A percentile compares a stretch with the other conserved stretches of the same genome.
Evolutionary conservation across 2,329 filamentous ascomycete genomes (phyloP).

Genomic region (Fonsecaea multimorphosa): DNA sequence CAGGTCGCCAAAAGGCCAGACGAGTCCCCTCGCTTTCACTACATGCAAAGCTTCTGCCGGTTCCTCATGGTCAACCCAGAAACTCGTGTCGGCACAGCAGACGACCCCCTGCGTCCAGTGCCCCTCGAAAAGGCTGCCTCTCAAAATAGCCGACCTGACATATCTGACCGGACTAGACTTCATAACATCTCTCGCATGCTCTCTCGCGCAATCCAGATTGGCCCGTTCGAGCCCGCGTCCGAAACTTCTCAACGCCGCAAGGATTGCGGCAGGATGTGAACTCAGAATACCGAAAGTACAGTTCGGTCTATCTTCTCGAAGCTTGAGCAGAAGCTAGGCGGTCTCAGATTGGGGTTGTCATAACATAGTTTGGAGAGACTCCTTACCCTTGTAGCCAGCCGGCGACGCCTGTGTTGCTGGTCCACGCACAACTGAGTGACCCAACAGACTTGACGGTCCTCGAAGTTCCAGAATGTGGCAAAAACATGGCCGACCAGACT

Average conservation of each 20-base stretch:
- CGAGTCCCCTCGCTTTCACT: constrained; percentile 12
- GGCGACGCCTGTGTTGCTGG: constrained; percentile 4
- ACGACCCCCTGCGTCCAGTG: background rate
- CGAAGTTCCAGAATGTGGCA: constrained; percentile 5
- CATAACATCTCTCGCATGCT: constrained; percentile 11
- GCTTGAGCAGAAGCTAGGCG: background rate
- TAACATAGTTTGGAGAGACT: background rate
- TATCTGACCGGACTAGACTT: constrained; percentile 14
- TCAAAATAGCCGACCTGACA: constrained; percentile 9
- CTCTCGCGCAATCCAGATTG: background rate
- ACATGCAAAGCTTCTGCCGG: background rate
- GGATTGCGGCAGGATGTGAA: constrained; percentile 17
- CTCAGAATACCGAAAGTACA: constrained; percentile 12
- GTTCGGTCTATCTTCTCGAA: background rate
- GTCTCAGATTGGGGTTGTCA: background rate
- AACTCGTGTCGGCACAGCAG: constrained; percentile 21
- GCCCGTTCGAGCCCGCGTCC: constrained; percentile 9
- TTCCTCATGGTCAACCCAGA: constrained; percentile 18
- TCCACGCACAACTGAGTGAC: constrained; percentile 20
- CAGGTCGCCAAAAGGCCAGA: constrained; percentile 18
- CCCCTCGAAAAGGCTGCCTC: constrained; percentile 10
- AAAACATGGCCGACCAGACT: background rate
- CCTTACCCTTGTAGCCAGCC: constrained; percentile 17
- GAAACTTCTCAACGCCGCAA: constrained; percentile 14
- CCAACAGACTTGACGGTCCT: constrained; percentile 13